These are phyloP conservation scores for Lodderomyces pseudojiufengensis DNA, from an alignment of 1,139 yeast species.

Conservation along the genomic window DNA sequence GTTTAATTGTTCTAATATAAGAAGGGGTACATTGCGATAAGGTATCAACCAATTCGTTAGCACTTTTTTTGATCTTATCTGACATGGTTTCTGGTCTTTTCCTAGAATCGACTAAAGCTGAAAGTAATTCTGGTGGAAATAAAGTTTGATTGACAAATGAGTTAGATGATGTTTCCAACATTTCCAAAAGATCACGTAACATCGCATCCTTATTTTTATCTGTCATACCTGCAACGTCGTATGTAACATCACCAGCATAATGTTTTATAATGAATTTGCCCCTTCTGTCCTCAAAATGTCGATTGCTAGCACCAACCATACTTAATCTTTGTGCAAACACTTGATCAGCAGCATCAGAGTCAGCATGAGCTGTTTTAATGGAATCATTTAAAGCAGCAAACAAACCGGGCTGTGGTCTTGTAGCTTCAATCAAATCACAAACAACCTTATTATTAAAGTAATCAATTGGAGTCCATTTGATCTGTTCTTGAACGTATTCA, in stretches of 20 bases:
- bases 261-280: conserved; percentile 89
- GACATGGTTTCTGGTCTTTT: conserved; percentile 96
- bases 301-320: conserved; percentile 71
- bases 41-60: conserved; percentile 86
- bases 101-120: conserved; percentile 67
- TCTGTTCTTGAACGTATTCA: conserved; percentile 91
- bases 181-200: conserved; percentile 80
- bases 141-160: conserved; percentile 55
- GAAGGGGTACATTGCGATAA: conserved; percentile 89
- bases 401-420: conserved; percentile 88
- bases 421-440: conserved; percentile 92
- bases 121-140: conserved; percentile 65
- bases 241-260: conserved; percentile 97
- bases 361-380: conserved; percentile 98
- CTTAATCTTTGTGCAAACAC: conserved; percentile 91
- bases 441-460: conserved; percentile 96
- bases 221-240: conserved; percentile 87
- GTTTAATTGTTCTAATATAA: conserved; percentile 96
- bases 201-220: conserved; percentile 96
- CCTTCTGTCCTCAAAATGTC: conserved; percentile 87
- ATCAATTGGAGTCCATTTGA: conserved; percentile 96
- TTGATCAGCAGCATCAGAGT: conserved; percentile 94
- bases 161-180: conserved; percentile 70
- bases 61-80: conserved; percentile 89
- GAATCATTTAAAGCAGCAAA: conserved; percentile 97